A percentile compares a stretch with the other conserved stretches of the same genome.
Conservation (phyloP, 2,329 filamentous ascomycete genomes). For the Fusarium sp. region DNA sequence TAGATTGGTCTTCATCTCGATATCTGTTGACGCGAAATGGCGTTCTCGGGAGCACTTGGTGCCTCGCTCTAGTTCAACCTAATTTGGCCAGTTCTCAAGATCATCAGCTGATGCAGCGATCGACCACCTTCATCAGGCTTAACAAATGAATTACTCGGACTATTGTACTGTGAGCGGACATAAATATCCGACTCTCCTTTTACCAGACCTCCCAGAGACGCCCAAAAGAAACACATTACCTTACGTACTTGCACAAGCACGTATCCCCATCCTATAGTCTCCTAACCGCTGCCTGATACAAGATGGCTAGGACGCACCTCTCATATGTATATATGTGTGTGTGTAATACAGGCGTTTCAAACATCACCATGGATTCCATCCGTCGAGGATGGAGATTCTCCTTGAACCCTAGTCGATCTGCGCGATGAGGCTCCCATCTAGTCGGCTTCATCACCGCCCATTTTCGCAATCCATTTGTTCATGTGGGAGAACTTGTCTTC, state of each 20-base stretch:
- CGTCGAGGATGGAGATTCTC: neutral
- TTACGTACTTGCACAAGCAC: neutral
- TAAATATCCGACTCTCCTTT: neutral
- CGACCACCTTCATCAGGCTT: neutral
- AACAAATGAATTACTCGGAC: neutral
- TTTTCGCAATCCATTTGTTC: slow-evolving; percentile 68
- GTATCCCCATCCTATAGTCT: neutral
- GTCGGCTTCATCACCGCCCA: slow-evolving; percentile 52
- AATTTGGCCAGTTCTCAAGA: neutral
- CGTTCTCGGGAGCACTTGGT: neutral
- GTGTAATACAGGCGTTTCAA: slow-evolving; percentile 3
- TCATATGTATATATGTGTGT: neutral
- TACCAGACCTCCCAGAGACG: neutral
- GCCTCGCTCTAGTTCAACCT: slow-evolving; percentile 2
- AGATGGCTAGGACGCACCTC: neutral
- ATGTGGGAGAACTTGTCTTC: slow-evolving; percentile 69
- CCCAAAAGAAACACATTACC: slow-evolving; percentile 8
- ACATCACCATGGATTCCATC: neutral
- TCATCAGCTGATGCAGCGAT: slow-evolving; percentile 1
- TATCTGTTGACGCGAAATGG: neutral
- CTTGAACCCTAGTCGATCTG: neutral
- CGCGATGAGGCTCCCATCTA: slow-evolving; percentile 6
- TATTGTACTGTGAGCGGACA: neutral
- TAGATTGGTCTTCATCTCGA: slow-evolving; percentile 12
- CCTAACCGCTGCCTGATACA: neutral